A percentile compares a stretch with the other conserved stretches of the same genome.
Evolutionary conservation across 2,329 filamentous ascomycete genomes (phyloP).

Genomic region (Trichoderma sp.): DNA sequence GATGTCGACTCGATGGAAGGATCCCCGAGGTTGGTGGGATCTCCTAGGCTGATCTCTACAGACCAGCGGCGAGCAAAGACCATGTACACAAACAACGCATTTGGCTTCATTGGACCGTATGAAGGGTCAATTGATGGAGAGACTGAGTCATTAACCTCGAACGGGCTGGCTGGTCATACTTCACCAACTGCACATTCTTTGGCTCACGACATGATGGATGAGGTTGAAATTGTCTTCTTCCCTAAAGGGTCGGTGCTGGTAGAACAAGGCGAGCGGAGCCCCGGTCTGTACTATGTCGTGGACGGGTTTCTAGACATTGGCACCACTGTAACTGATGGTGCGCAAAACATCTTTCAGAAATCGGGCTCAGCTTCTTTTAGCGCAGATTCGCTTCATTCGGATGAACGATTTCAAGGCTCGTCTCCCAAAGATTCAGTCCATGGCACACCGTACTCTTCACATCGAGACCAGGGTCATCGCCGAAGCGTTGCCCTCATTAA

Average conservation of each 20-base stretch:
- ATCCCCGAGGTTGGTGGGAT: slow-evolving; percentile 71
- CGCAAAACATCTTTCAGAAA: slow-evolving; percentile 35
- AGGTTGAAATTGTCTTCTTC: slow-evolving; percentile 96
- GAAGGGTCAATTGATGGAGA: slow-evolving; percentile 75
- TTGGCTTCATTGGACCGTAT: slow-evolving; percentile 85
- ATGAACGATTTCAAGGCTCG: slow-evolving; percentile 26
- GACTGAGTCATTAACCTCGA: slow-evolving; percentile 77
- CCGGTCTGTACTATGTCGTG: slow-evolving; percentile 94
- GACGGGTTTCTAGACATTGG: slow-evolving; percentile 96
- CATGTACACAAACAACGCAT: slow-evolving; percentile 69
- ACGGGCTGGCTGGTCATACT: slow-evolving; percentile 58
- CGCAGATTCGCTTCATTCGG: slow-evolving; percentile 18
- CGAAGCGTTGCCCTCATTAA: slow-evolving; percentile 88
- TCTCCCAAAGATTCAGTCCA: background rate
- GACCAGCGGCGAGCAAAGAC: slow-evolving; percentile 79
- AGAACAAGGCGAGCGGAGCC: slow-evolving; percentile 95
- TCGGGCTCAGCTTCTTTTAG: slow-evolving; percentile 27
- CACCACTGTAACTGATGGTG: slow-evolving; percentile 52
- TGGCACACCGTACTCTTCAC: background rate
- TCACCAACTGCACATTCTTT: slow-evolving; percentile 64
- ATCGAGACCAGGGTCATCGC: slow-evolving; percentile 45
- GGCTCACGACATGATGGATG: slow-evolving; percentile 79
- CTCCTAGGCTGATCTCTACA: slow-evolving; percentile 74
- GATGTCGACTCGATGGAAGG: slow-evolving; percentile 75
- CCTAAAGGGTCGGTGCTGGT: slow-evolving; percentile 91